phyloP scores from a whole-genome alignment of 805 yeast genomes.

The Maudiozyma barnettii region DNA sequence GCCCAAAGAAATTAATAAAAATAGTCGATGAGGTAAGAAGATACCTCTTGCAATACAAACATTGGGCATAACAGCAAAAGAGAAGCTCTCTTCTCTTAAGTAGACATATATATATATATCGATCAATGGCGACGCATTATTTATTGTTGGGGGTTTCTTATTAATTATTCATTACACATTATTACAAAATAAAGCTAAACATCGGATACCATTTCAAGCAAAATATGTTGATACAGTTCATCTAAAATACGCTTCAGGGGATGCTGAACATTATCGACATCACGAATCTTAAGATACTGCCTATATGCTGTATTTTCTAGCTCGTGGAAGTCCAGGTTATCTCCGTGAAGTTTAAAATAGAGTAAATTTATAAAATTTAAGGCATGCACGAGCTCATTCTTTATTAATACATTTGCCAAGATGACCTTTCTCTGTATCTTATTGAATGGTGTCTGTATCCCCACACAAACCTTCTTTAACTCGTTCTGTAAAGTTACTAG shows the following conservation, averaged over 20 bases:
- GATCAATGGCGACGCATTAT: no score
- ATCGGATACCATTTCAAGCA: background rate
- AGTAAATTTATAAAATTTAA: constrained; percentile 5
- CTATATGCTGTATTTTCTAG: constrained; percentile 1
- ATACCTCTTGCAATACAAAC: no score
- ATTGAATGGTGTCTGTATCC: constrained; percentile 27
- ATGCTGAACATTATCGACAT: constrained; percentile 5
- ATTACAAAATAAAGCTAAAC: background rate
- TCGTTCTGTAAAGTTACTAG: constrained; percentile 27
- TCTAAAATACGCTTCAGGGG: constrained; percentile 1
- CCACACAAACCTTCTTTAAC: constrained; percentile 28
- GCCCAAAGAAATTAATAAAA: no score
- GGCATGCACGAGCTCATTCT: constrained; percentile 2
- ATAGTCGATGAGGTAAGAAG: no score
- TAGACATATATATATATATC: no score
- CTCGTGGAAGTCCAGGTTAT: constrained; percentile 1
- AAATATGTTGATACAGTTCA: constrained; percentile 1
- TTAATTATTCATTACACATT: background rate
- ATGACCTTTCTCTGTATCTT: constrained; percentile 22
- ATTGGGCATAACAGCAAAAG: no score
- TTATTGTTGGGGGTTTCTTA: background rate
- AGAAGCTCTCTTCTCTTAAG: no score
- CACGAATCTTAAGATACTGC: background rate
- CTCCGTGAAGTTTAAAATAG: background rate
- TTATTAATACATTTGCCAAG: constrained; percentile 7